phyloP scores from a whole-genome alignment of 1,139 yeast genomes.

The Spathaspora sp. region DNA sequence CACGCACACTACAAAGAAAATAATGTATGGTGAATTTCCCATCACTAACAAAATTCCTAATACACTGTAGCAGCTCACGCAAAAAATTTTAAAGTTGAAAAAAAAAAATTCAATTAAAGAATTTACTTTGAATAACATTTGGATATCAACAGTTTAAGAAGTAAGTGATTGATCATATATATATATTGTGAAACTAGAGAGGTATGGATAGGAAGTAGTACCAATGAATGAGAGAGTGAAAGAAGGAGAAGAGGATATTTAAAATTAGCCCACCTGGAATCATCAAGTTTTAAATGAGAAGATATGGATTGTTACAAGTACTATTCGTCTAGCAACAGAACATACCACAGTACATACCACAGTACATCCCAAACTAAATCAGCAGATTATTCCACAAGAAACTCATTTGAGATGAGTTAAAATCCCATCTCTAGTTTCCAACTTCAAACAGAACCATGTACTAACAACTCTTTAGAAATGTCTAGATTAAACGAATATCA shows the following conservation, averaged over 20 bases:
- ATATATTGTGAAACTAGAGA: neutral
- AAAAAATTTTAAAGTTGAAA: conserved; percentile 6
- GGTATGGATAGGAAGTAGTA: neutral
- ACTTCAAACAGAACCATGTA: conserved; percentile 2
- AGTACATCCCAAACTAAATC: no score
- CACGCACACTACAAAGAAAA: neutral
- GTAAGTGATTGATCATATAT: conserved; percentile 5
- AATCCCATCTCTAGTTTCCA: neutral
- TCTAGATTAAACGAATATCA: conserved; percentile 98
- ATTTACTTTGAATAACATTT: conserved; percentile 3
- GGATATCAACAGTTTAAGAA: conserved; percentile 10
- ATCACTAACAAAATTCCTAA: neutral
- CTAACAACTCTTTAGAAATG: conserved; percentile 32
- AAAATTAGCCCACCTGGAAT: no score
- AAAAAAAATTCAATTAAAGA: conserved; percentile 6
- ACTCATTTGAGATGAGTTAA: conserved; percentile 4
- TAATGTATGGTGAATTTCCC: neutral
- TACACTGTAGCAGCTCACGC: neutral
- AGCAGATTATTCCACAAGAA: no score
- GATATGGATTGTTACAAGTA: neutral
- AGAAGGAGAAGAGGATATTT: neutral
- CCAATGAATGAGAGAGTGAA: neutral
- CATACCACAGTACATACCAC: no score
- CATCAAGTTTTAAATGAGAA: neutral
- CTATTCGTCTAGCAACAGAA: neutral